These are phyloP conservation scores for Candida labiduridarum DNA, from an alignment of 1,139 yeast genomes.

Conservation along the genomic window DNA sequence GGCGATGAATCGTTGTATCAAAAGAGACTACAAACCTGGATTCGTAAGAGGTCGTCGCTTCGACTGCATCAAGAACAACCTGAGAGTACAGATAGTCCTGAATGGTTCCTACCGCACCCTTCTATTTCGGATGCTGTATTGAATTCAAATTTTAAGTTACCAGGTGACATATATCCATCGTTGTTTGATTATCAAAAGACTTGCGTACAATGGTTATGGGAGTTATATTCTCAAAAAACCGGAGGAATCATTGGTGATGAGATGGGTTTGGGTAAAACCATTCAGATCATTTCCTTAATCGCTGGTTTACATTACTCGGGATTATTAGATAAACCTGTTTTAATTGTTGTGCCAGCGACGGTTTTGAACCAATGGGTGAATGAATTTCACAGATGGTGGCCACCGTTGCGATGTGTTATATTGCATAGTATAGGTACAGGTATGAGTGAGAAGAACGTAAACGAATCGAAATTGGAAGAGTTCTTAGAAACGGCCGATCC, in stretches of 20 bases:
- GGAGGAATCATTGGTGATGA: slow-evolving; percentile 98
- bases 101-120: slow-evolving; percentile 81
- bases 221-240: slow-evolving; percentile 77
- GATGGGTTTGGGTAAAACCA: slow-evolving; percentile 96
- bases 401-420: slow-evolving; percentile 83
- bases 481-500: slow-evolving; percentile 50
- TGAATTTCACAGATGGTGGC: slow-evolving; percentile 98
- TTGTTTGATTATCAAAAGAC: slow-evolving; percentile 93
- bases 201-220: slow-evolving; percentile 83
- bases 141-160: slow-evolving; percentile 69
- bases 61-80: slow-evolving; percentile 27
- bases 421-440: slow-evolving; percentile 94
- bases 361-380: slow-evolving; percentile 95
- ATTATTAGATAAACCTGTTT: slow-evolving; percentile 69
- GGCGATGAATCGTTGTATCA: slow-evolving; percentile 73
- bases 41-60: slow-evolving; percentile 41
- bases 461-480: slow-evolving; percentile 55
- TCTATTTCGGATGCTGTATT: slow-evolving; percentile 71
- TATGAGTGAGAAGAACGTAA: slow-evolving; percentile 49
- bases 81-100: slow-evolving; percentile 42
- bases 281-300: slow-evolving; percentile 84
- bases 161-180: slow-evolving; percentile 88
- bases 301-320: slow-evolving; percentile 90
- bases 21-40: slow-evolving; percentile 63
- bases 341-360: slow-evolving; percentile 95